Conservation (phyloP, 164 flowering plant species). For the Kingdonia uniflora region DNA sequence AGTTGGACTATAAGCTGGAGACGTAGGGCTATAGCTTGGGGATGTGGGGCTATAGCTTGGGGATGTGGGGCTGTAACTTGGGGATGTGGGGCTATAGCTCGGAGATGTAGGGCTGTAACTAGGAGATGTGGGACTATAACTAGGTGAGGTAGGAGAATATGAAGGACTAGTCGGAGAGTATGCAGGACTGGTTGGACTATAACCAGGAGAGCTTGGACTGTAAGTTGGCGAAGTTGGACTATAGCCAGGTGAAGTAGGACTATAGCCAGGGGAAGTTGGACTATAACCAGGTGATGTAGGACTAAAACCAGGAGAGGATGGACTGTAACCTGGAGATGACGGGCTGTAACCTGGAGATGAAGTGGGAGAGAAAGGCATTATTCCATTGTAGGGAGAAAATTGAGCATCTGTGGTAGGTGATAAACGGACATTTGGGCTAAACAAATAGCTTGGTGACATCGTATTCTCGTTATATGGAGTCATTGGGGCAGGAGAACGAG, state of each 20-base stretch:
- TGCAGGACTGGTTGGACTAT: conserved; percentile 83
- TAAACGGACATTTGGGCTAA: conserved; percentile 66
- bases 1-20: conserved; percentile 82
- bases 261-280: conserved; percentile 86
- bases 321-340: conserved; percentile 85
- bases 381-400: conserved; percentile 90
- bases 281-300: conserved; percentile 95
- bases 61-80: conserved; percentile 77
- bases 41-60: conserved; percentile 88
- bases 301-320: conserved; percentile 90
- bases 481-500: conserved; percentile 69
- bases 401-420: conserved; percentile 82
- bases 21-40: conserved; percentile 80
- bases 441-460: conserved; percentile 85
- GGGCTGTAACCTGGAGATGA: conserved; percentile 90
- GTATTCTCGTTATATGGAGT: conserved; percentile 90
- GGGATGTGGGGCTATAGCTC: conserved; percentile 78
- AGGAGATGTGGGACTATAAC: conserved; percentile 72
- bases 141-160: conserved; percentile 67
- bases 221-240: conserved; percentile 88
- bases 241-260: conserved; percentile 86
- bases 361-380: conserved; percentile 88
- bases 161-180: conserved; percentile 89
- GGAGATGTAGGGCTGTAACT: conserved; percentile 73
- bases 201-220: conserved; percentile 87